These are phyloP conservation scores for Schizonepeta tenuifolia DNA, from an alignment of 257 asterid species.

Conservation along the genomic window DNA sequence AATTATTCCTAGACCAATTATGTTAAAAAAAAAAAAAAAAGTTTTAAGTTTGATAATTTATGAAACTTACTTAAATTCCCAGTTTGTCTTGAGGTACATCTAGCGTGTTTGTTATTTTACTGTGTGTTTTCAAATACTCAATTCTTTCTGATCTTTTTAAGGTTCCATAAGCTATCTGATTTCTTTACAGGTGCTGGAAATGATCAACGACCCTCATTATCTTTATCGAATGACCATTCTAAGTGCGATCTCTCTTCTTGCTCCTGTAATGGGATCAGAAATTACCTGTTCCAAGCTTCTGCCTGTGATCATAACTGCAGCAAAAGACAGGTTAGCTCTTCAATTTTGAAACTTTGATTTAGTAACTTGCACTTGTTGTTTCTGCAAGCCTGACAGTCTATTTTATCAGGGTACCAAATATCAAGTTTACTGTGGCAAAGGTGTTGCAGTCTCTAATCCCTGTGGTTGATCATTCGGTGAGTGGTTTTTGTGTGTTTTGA, in stretches of 20 bases:
- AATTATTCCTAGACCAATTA: background rate
- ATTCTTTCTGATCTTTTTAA: background rate
- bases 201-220: conserved; percentile 59
- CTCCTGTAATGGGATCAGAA: conserved; percentile 75
- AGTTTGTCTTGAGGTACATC: background rate
- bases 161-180: background rate
- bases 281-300: conserved; percentile 61
- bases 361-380: background rate
- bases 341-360: background rate
- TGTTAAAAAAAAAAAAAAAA: background rate
- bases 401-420: conserved; percentile 62
- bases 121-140: background rate
- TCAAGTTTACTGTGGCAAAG: conserved; percentile 74
- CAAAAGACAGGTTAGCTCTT: conserved; percentile 58
- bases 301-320: conserved; percentile 51
- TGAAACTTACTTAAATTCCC: background rate
- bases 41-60: background rate
- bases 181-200: conserved; percentile 55
- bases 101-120: background rate
- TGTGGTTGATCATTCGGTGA: conserved; percentile 66
- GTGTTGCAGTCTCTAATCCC: conserved; percentile 70
- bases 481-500: conserved; percentile 16
- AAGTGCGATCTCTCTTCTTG: conserved; percentile 58
- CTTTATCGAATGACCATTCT: conserved; percentile 68
- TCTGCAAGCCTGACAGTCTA: background rate